phyloP scores from a whole-genome alignment of 1,284 basidiomycete species.

The Agaricales sp. region DNA sequence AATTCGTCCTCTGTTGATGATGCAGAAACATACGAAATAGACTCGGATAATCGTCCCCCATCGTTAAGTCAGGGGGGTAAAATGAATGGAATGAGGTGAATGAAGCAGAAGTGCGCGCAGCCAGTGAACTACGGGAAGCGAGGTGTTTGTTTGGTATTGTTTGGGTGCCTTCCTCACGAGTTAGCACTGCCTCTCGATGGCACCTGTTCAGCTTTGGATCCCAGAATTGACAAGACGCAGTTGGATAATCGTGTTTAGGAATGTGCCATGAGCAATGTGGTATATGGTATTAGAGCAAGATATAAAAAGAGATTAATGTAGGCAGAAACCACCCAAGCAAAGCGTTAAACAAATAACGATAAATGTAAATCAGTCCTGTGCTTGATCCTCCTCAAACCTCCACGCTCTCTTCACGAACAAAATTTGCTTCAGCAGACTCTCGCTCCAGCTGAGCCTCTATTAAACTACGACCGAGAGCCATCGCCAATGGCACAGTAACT shows the following conservation, averaged over 20 bases:
- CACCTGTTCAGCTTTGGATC: no score
- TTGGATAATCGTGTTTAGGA: no score
- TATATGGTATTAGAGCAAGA: no score
- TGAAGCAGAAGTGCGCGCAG: neutral
- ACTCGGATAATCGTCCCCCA: conserved; percentile 74
- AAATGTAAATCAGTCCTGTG: no score
- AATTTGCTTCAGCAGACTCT: neutral
- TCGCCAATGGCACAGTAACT: conserved; percentile 55
- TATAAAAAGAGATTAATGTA: no score
- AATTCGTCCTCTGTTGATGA: neutral
- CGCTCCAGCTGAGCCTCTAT: neutral
- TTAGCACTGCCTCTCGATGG: no score
- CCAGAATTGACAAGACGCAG: no score
- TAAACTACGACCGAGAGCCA: conserved; percentile 39
- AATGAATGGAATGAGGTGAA: neutral
- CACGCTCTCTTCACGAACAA: neutral
- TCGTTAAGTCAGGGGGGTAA: conserved; percentile 14
- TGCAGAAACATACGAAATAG: conserved; percentile 60
- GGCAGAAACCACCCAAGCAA: no score
- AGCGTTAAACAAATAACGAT: no score
- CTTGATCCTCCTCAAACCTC: neutral
- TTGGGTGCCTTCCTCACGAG: neutral
- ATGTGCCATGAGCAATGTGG: no score
- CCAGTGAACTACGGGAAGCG: neutral
- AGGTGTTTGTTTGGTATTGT: conserved; percentile 1